Conservation (phyloP, 768 basidiomycete species). For the Suillus lakei region DNA sequence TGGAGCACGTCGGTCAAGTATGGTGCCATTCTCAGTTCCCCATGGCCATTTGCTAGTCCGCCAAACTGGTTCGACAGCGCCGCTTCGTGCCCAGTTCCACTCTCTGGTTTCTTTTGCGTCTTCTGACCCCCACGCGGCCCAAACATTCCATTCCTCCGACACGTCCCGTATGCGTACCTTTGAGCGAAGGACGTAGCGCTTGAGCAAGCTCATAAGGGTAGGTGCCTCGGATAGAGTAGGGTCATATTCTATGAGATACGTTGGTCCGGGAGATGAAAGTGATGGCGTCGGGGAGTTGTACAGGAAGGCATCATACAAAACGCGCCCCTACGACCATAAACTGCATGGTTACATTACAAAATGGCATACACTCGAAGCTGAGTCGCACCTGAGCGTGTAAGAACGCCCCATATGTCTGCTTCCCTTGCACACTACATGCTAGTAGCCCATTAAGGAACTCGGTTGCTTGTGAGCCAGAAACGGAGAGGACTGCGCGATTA, state of each 20-base stretch:
- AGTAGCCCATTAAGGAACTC: constrained; percentile 84
- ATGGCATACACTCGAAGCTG: constrained; percentile 15
- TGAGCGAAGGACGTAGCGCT: constrained; percentile 84
- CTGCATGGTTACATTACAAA: constrained; percentile 10
- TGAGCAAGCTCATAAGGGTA: constrained; percentile 71
- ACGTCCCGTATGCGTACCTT: constrained; percentile 86
- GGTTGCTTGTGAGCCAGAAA: constrained; percentile 80
- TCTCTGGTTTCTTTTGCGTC: constrained; percentile 43
- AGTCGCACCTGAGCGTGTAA: constrained; percentile 75
- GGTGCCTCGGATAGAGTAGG: constrained; percentile 60
- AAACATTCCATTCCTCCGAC: constrained; percentile 78
- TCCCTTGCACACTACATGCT: constrained; percentile 52
- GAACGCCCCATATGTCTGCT: constrained; percentile 71
- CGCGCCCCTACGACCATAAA: constrained; percentile 65
- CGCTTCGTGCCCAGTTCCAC: constrained; percentile 70
- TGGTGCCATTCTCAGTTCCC: constrained; percentile 55
- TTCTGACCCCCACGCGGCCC: constrained; percentile 76
- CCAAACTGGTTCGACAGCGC: constrained; percentile 82
- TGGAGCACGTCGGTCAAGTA: constrained; percentile 69
- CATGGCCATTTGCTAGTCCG: constrained; percentile 56
- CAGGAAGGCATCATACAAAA: constrained; percentile 88
- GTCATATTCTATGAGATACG: constrained; percentile 78
- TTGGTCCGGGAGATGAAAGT: constrained; percentile 42
- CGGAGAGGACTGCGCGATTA: constrained; percentile 69
- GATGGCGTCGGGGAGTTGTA: constrained; percentile 56